These are phyloP conservation scores for Meyerozyma elateridarum DNA, from an alignment of 1,139 yeast species.

Conservation along the genomic window DNA sequence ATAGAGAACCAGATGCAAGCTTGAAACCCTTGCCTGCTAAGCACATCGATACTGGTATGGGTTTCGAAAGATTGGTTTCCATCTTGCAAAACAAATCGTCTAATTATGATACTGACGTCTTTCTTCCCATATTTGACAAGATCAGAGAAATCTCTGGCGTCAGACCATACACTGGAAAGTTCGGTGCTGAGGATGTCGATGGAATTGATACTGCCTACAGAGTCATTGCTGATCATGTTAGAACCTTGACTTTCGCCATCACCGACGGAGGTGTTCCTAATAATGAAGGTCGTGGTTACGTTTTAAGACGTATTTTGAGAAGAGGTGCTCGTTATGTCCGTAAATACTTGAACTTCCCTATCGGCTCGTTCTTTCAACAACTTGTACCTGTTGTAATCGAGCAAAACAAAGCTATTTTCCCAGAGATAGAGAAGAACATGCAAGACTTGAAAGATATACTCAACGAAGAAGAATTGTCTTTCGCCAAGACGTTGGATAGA, in stretches of 20 bases:
- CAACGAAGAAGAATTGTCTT: constrained; percentile 93
- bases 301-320: constrained; percentile 90
- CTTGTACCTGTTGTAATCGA: constrained; percentile 90
- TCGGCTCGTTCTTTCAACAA: constrained; percentile 87
- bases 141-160: constrained; percentile 92
- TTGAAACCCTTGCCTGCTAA: constrained; percentile 83
- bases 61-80: constrained; percentile 94
- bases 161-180: constrained; percentile 85
- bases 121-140: constrained; percentile 76
- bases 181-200: constrained; percentile 86
- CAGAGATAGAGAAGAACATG: constrained; percentile 74
- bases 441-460: constrained; percentile 81
- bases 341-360: constrained; percentile 92
- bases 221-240: constrained; percentile 96
- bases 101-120: constrained; percentile 96
- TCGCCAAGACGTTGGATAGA: constrained; percentile 92
- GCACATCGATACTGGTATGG: constrained; percentile 98
- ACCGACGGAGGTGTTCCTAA: constrained; percentile 99
- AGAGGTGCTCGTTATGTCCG: constrained; percentile 97
- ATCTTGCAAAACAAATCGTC: constrained; percentile 85
- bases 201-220: constrained; percentile 98
- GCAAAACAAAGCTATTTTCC: constrained; percentile 84
- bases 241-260: constrained; percentile 92
- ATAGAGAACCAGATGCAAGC: constrained; percentile 86
- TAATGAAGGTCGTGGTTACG: constrained; percentile 98